Base-by-base conservation (phyloP, 2,329 filamentous ascomycete species). In the Phialocephala sp. region DNA sequence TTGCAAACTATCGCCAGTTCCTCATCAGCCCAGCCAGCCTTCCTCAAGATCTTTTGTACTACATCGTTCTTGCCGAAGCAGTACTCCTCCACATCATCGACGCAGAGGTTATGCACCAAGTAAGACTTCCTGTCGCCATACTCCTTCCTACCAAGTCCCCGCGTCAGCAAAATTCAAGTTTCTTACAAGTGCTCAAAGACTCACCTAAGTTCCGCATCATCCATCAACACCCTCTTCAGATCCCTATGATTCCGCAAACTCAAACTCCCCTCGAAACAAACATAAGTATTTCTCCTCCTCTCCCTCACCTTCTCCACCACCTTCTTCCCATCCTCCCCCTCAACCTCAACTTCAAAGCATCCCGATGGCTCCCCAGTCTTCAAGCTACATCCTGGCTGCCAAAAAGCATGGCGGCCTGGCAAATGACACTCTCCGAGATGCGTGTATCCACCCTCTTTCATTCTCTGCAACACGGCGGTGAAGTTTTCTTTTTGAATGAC, bases 351-450 rank as follows among this genome's bases (percentile, higher is more conserved):
- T 2, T 24, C 45, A 9, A 20, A 9, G 3, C 18, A 15, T 41
- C 22, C 20, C 41, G 41, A 56, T 3, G 50, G 50, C 24, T 54
- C 50, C 27, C 50, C 50, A 35, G 12, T 14, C 22, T 32, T 24
- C n/a, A 12, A 9, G 14, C 32, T n/a, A 5, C 6, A 61, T 14
- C 62, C 68, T 20, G 75, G 76, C 57, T 77, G 72, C 54, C 74
- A 72, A 27, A 80, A 71, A 3, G 71, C 73, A 63, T 77, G 75
- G 6, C 79, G 76, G 58, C 77, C 78, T 12, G 69, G 66, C 9
- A 79, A 73, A 6, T 76, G 76, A 24, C 76, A 71, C 59, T 80
- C 78, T 27, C 78, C 78, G 15, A 76, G 66, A 66, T 80, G 75
- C 11, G 65, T 68, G 65, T 80, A 80, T 0, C 73, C 72, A 5